These are phyloP conservation scores for Vitis hybrid DNA, from an alignment of 177 flowering plant species.

Conservation along the genomic window DNA sequence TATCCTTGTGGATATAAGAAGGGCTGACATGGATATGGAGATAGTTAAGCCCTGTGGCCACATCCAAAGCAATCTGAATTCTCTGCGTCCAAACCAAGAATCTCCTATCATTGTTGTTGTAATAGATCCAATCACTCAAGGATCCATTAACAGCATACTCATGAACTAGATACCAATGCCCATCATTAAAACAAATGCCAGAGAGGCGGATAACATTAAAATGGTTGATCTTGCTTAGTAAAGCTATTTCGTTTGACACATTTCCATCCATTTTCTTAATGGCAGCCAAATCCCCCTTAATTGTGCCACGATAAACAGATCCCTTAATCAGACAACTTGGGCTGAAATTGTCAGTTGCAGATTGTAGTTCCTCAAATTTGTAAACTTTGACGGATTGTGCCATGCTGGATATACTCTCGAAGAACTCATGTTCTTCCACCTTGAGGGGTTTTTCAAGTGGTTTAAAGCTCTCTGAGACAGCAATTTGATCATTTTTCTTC, in stretches of 20 bases:
- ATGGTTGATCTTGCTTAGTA: constrained; percentile 68
- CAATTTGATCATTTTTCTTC: constrained; percentile 16
- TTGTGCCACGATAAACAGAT: constrained; percentile 66
- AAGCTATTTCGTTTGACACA: constrained; percentile 56
- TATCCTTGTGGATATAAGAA: constrained; percentile 65
- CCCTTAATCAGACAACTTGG: constrained; percentile 47
- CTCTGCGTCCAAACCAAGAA: constrained; percentile 62
- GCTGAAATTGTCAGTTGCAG: constrained; percentile 68
- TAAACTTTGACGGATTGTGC: constrained; percentile 63
- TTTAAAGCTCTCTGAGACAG: constrained; percentile 31
- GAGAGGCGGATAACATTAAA: constrained; percentile 64
- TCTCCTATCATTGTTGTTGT: constrained; percentile 15
- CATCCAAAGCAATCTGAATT: constrained; percentile 67
- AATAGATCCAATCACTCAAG: constrained; percentile 61
- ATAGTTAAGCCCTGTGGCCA: constrained; percentile 71
- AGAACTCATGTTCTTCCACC: constrained; percentile 24
- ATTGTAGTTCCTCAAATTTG: constrained; percentile 50
- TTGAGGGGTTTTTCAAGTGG: constrained; percentile 29
- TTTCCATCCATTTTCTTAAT: constrained; percentile 68
- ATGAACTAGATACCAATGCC: constrained; percentile 67
- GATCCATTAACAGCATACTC: constrained; percentile 72
- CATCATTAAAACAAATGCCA: constrained; percentile 61
- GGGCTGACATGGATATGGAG: constrained; percentile 66
- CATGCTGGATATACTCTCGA: constrained; percentile 38
- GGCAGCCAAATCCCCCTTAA: constrained; percentile 60